Evolutionary conservation across 805 yeast genomes (phyloP), one percentile per base, ranked within the genome.

Genomic region (Kurtzmaniella fragi): DNA sequence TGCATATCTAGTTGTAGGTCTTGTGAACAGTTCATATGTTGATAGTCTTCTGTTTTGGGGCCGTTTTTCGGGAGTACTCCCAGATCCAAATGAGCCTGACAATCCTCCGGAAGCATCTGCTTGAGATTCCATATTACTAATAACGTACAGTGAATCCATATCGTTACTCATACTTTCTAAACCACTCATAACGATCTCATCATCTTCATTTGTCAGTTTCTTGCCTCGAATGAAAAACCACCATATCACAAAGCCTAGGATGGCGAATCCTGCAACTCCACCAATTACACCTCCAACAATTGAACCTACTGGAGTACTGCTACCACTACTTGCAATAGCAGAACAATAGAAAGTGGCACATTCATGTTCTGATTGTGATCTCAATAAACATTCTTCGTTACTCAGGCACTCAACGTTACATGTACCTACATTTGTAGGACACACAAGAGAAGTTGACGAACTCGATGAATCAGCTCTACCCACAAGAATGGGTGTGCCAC

Each of bases 271-370:
- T 3, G 46, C 65, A 17, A 61, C 48, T 7, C 69, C 69, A 11
- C 71, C 74, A 3, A 66, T 53, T 1, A 62, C 66, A 10, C 73
- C 74, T 11, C 74, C 74, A 2, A 62, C 70, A 14, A 67, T 59
- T 4, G 59, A 68, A 10, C 73, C 73, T 13, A 64, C 46, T 11
- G 61, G 55, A 1, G 53, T 31, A 27, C 43, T 17, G n/a, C 33
- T 38, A n/a, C 42, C 20, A 15, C 37, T 8, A 11, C 34, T 30
- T 9, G 41, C 51, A 6, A 38, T 34, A 1, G 50, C 34, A 9
- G 44, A 47, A 47, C 68, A 63, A 39, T 43, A 47, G 38, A 43
- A 50, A 28, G 39, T 44, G 4, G 62, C 49, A 49, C 67, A 62
- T 29, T 40, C 34, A 9, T 45, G 31, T 40, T 66, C 59, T 2